These are phyloP conservation scores for Solanum hybrid DNA, from an alignment of 305 asterid species.

Conservation along the genomic window DNA sequence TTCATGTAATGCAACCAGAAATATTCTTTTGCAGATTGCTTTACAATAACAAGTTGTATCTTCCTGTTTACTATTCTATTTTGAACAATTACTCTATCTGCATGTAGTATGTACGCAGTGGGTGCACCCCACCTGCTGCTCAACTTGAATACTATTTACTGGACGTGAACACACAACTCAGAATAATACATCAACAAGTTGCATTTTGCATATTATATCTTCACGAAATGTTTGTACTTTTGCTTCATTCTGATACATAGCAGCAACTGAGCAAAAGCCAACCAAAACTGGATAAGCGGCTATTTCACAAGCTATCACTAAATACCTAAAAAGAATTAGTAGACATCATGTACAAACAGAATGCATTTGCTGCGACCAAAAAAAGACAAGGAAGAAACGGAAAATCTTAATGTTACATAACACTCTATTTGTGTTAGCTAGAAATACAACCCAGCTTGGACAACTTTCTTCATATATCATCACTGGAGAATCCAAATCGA, in stretches of 20 bases:
- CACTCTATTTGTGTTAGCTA: conserved; percentile 7
- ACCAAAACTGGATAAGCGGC: conserved; percentile 8
- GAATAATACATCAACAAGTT: not conserved
- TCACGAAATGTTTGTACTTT: not conserved
- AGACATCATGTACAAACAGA: conserved; percentile 53
- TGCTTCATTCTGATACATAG: not conserved
- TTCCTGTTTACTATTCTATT: not conserved
- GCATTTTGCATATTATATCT: not conserved
- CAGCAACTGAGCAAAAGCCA: not conserved
- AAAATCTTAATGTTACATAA: conserved; percentile 28
- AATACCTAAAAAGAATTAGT: conserved; percentile 7
- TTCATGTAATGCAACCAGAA: not conserved
- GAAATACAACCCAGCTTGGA: conserved; percentile 20
- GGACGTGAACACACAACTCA: not conserved
- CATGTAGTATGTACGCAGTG: not conserved
- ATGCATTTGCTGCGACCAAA: conserved; percentile 19
- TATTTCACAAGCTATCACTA: conserved; percentile 42
- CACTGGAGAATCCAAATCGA: conserved; percentile 6
- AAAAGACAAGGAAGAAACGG: not conserved
- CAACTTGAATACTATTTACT: not conserved
- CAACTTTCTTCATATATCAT: conserved; percentile 7
- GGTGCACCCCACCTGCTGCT: not conserved
- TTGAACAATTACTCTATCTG: not conserved
- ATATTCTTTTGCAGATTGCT: not conserved
- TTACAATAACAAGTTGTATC: not conserved